These are phyloP conservation scores for Xerocomus amazonicus DNA, from an alignment of 1,284 basidiomycete species.

Conservation along the genomic window DNA sequence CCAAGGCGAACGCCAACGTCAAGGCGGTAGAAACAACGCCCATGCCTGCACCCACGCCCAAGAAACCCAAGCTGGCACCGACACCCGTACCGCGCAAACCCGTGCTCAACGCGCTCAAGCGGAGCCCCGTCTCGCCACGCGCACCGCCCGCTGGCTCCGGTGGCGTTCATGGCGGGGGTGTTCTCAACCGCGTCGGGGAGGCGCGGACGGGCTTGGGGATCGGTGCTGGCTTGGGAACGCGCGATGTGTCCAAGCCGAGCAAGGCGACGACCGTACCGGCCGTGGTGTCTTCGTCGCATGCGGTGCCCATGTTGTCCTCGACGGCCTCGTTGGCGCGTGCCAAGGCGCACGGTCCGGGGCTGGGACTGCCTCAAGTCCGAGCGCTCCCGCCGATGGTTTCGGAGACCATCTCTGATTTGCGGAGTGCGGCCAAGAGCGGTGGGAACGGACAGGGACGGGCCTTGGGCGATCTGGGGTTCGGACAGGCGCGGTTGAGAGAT, in stretches of 20 bases:
- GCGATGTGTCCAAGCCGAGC: slow-evolving; percentile 19
- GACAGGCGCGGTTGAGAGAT: slow-evolving; percentile 69
- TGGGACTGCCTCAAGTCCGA: slow-evolving; percentile 16
- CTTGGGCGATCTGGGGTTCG: slow-evolving; percentile 55
- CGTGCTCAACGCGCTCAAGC: slow-evolving; percentile 7
- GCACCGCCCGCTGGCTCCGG: neutral
- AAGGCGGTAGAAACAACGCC: neutral
- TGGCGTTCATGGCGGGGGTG: neutral
- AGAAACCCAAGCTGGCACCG: slow-evolving; percentile 6
- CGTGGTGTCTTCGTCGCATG: slow-evolving; percentile 62
- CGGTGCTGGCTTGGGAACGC: slow-evolving; percentile 2
- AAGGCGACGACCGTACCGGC: slow-evolving; percentile 53
- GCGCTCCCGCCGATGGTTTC: slow-evolving; percentile 34
- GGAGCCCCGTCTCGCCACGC: slow-evolving; percentile 9
- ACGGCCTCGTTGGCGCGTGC: slow-evolving; percentile 69
- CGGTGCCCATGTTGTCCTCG: slow-evolving; percentile 64
- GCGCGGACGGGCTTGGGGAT: neutral
- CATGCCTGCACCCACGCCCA: slow-evolving; percentile 1
- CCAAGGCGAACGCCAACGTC: slow-evolving; percentile 31
- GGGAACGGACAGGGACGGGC: slow-evolving; percentile 18
- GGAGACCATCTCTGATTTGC: slow-evolving; percentile 30
- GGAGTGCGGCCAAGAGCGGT: slow-evolving; percentile 10
- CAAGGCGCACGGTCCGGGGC: slow-evolving; percentile 17
- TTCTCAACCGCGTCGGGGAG: slow-evolving; percentile 2
- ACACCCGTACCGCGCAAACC: slow-evolving; percentile 16